phyloP scores from a whole-genome alignment of 2,329 filamentous ascomycete genomes.

The Ophiostoma ulmi region DNA sequence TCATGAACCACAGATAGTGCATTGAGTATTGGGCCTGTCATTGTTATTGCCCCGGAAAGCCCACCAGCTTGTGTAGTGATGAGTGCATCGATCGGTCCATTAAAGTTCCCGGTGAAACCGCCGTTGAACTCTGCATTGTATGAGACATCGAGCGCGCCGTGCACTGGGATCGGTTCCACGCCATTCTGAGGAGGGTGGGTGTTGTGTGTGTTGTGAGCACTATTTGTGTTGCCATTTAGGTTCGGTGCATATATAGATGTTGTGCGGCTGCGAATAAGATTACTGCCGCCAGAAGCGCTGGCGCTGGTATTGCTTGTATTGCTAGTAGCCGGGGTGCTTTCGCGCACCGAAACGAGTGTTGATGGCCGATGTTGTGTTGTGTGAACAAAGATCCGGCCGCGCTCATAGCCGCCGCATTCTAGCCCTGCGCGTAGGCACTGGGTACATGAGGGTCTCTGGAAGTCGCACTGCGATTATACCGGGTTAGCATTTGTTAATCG shows the following conservation, averaged over 20 bases:
- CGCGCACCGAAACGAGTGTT: conserved; percentile 19
- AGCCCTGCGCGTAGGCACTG: conserved; percentile 28
- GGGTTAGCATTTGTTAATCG: neutral
- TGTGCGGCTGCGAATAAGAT: neutral
- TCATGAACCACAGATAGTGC: neutral
- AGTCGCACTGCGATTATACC: conserved; percentile 27
- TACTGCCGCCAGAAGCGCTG: neutral
- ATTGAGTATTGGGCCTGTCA: neutral
- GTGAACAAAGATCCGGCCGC: conserved; percentile 29
- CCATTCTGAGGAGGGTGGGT: neutral
- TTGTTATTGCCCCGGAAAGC: neutral
- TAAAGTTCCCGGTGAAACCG: neutral
- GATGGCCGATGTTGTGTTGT: conserved; percentile 23
- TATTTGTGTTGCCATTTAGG: neutral
- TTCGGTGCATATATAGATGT: neutral
- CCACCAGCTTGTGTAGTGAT: neutral
- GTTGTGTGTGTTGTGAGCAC: neutral
- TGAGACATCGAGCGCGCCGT: neutral
- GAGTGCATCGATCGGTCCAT: neutral
- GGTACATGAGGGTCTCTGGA: conserved; percentile 28
- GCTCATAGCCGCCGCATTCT: conserved; percentile 30
- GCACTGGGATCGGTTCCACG: neutral
- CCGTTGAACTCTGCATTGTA: neutral
- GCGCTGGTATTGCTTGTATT: neutral
- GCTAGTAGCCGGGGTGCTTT: conserved; percentile 10